phyloP scores from a whole-genome alignment of 202 grass and related monocot genomes.

The Musa balbisiana region DNA sequence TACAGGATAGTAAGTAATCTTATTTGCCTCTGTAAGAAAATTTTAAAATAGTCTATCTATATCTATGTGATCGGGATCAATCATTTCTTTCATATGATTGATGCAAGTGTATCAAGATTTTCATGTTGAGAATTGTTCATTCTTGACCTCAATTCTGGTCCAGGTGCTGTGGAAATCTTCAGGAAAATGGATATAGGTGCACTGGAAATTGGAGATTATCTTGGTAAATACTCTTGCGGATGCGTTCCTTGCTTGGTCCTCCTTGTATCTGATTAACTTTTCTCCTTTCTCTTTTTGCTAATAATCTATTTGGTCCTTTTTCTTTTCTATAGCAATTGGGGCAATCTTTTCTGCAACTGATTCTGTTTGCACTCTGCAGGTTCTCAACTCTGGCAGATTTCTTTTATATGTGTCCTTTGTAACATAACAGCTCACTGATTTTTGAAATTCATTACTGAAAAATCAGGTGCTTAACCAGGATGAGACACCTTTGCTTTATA shows the following conservation, averaged over 20 bases:
- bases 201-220: slow-evolving; percentile 21
- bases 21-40: background rate
- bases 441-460: background rate
- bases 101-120: background rate
- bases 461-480: slow-evolving; percentile 17
- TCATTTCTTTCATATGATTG: background rate
- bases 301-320: background rate
- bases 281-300: background rate
- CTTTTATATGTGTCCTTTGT: background rate
- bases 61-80: background rate
- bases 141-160: background rate
- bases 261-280: background rate
- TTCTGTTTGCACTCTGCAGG: slow-evolving; percentile 25
- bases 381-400: slow-evolving; percentile 3
- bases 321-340: slow-evolving; percentile 14
- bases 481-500: slow-evolving; percentile 15
- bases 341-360: slow-evolving; percentile 24
- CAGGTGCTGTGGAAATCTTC: slow-evolving; percentile 13
- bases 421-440: background rate
- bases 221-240: slow-evolving; percentile 4
- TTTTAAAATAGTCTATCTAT: background rate
- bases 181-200: slow-evolving; percentile 19
- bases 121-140: background rate
- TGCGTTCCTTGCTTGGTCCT: background rate
- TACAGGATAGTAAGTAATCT: background rate